phyloP scores from a whole-genome alignment of 2,329 filamentous ascomycete genomes.

The Aspergillus sp. region DNA sequence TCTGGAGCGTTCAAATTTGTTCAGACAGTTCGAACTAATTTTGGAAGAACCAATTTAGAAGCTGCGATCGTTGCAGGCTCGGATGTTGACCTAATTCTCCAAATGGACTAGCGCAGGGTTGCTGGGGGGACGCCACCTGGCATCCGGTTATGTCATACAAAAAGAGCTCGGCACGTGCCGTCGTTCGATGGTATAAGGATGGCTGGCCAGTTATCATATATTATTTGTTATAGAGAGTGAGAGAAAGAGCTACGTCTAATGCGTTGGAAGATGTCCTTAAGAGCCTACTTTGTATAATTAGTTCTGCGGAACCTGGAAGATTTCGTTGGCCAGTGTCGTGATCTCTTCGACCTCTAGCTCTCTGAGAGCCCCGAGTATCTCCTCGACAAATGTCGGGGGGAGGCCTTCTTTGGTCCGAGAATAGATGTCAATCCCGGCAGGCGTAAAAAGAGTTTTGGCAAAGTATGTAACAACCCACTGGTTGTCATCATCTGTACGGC shows the following conservation, averaged over 20 bases:
- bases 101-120: background rate
- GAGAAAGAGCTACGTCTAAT: background rate
- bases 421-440: slow-evolving; percentile 12
- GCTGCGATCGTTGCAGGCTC: background rate
- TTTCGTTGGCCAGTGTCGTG: background rate
- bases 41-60: background rate
- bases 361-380: slow-evolving; percentile 5
- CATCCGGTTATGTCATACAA: background rate
- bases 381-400: background rate
- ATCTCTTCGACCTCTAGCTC: slow-evolving; percentile 2
- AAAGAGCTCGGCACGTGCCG: no score
- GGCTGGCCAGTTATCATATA: background rate
- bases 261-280: background rate
- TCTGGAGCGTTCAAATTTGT: background rate
- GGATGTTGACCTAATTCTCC: background rate
- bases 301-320: slow-evolving; percentile 7
- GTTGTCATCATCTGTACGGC: slow-evolving; percentile 2
- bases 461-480: slow-evolving; percentile 10
- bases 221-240: background rate
- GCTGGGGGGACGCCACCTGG: background rate
- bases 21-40: background rate
- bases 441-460: slow-evolving; percentile 10
- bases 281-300: background rate
- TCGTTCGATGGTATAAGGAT: background rate
- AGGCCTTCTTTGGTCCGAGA: slow-evolving; percentile 7